phyloP scores from a whole-genome alignment of 352 stramenopile genomes.

The Pelagophyceae sp. region DNA sequence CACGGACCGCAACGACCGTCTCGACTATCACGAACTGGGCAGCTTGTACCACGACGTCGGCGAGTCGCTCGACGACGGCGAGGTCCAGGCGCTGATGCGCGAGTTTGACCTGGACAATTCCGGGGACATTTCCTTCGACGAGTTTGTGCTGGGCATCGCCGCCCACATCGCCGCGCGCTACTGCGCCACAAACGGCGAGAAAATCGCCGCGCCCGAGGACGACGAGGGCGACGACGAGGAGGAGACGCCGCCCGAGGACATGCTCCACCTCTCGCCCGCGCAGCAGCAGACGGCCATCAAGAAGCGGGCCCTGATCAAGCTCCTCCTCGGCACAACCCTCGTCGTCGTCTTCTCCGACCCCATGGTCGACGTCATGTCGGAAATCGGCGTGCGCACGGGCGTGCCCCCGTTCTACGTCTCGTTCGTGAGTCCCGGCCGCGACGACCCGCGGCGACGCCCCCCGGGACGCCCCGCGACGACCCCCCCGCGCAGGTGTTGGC shows the following conservation, averaged over 20 bases:
- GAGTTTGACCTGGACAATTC: slow-evolving; percentile 79
- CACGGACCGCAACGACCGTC: slow-evolving; percentile 67
- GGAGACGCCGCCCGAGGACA: slow-evolving; percentile 85
- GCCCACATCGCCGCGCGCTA: slow-evolving; percentile 38
- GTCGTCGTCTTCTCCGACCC: slow-evolving; percentile 85
- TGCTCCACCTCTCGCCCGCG: slow-evolving; percentile 79
- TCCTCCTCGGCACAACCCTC: slow-evolving; percentile 80
- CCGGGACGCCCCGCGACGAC: slow-evolving; percentile 73
- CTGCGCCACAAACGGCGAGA: slow-evolving; percentile 29
- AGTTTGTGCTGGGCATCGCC: slow-evolving; percentile 80
- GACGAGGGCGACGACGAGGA: slow-evolving; percentile 77
- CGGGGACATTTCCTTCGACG: slow-evolving; percentile 80
- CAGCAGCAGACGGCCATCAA: slow-evolving; percentile 91
- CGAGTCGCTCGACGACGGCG: slow-evolving; percentile 63
- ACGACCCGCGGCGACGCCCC: no score
- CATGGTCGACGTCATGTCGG: slow-evolving; percentile 93
- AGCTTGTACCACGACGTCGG: slow-evolving; percentile 85
- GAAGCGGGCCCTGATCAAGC: slow-evolving; percentile 79
- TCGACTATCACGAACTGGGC: slow-evolving; percentile 79
- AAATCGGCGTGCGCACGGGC: slow-evolving; percentile 72
- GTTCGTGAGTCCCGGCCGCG: no score
- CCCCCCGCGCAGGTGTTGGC: no score
- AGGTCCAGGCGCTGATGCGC: slow-evolving; percentile 66
- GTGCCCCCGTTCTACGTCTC: slow-evolving; percentile 95
- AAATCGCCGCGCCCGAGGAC: slow-evolving; percentile 72